Conservation (phyloP, 2,329 filamentous ascomycete species). For the Rutstroemia sp. region DNA sequence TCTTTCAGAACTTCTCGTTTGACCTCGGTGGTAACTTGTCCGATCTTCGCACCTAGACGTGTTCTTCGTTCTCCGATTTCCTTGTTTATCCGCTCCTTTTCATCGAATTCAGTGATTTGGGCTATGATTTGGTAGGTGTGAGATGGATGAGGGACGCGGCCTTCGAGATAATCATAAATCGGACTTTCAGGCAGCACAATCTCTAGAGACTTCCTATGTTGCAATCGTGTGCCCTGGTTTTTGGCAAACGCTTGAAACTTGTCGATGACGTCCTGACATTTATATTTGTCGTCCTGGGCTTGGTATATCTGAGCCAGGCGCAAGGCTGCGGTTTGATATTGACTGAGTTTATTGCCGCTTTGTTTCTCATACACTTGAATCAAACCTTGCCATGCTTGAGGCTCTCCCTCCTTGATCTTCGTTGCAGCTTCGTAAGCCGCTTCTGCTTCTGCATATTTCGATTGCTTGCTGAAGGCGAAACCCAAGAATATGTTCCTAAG, state of each 20-base stretch:
- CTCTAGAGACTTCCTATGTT: slow-evolving; percentile 70
- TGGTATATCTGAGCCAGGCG: slow-evolving; percentile 69
- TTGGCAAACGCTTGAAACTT: slow-evolving; percentile 72
- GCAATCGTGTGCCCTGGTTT: slow-evolving; percentile 60
- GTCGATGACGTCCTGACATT: slow-evolving; percentile 62
- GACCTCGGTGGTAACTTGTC: slow-evolving; percentile 78
- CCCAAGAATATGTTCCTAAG: slow-evolving; percentile 75
- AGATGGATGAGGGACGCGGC: slow-evolving; percentile 70
- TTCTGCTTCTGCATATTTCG: slow-evolving; percentile 65
- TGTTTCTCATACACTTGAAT: slow-evolving; percentile 80
- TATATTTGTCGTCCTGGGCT: slow-evolving; percentile 55
- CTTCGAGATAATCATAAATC: slow-evolving; percentile 76
- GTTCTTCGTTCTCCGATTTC: slow-evolving; percentile 86
- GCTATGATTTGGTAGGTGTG: slow-evolving; percentile 77
- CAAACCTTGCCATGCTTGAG: slow-evolving; percentile 87
- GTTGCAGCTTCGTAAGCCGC: slow-evolving; percentile 68
- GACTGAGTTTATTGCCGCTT: slow-evolving; percentile 57
- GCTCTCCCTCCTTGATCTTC: slow-evolving; percentile 62
- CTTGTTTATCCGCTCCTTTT: slow-evolving; percentile 82
- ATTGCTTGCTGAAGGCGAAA: slow-evolving; percentile 73
- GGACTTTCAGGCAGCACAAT: slow-evolving; percentile 73
- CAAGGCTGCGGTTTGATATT: slow-evolving; percentile 67
- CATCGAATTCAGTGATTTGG: slow-evolving; percentile 75
- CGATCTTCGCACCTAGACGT: slow-evolving; percentile 74
- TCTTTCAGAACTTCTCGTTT: slow-evolving; percentile 73